Evolutionary conservation across 2,329 filamentous ascomycete species (phyloP).

Genomic region (Diaporthe caulivora): DNA sequence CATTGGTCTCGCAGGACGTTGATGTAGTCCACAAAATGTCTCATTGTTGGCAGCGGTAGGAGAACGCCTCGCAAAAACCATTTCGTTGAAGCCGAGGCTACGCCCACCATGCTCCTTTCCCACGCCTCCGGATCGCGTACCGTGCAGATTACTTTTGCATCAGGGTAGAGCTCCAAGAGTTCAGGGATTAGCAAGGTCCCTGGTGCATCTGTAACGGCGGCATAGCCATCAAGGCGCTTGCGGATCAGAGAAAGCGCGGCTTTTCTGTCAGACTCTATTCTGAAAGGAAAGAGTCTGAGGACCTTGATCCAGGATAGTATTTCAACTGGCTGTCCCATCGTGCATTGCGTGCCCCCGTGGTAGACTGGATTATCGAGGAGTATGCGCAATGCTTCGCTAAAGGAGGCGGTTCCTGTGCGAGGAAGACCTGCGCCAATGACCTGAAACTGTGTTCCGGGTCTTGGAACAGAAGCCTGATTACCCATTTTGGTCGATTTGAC

Average conservation of each 20-base stretch:
- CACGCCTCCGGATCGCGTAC: conserved; percentile 53
- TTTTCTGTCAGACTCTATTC: not conserved
- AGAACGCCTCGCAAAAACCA: conserved; percentile 51
- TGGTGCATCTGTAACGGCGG: conserved; percentile 57
- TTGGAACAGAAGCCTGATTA: not conserved
- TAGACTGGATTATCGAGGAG: not conserved
- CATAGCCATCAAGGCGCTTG: conserved; percentile 45
- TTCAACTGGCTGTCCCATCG: not conserved
- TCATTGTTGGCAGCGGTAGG: conserved; percentile 49
- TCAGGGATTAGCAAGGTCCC: conserved; percentile 57
- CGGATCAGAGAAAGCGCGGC: not conserved
- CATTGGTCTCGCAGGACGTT: conserved; percentile 39
- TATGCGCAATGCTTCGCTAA: conserved; percentile 12
- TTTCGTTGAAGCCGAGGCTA: conserved; percentile 50
- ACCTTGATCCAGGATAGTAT: conserved; percentile 1
- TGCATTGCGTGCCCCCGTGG: conserved; percentile 13
- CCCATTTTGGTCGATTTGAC: not conserved
- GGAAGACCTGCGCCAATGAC: conserved; percentile 10
- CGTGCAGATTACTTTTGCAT: conserved; percentile 62
- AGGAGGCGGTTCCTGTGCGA: conserved; percentile 9
- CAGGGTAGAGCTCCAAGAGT: conserved; percentile 61
- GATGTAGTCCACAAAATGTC: conserved; percentile 49
- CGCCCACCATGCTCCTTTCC: conserved; percentile 52
- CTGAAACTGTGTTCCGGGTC: not conserved
- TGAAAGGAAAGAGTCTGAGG: conserved; percentile 5